Conservation (phyloP, 805 yeast species). For the Candida cerambycidarum region DNA sequence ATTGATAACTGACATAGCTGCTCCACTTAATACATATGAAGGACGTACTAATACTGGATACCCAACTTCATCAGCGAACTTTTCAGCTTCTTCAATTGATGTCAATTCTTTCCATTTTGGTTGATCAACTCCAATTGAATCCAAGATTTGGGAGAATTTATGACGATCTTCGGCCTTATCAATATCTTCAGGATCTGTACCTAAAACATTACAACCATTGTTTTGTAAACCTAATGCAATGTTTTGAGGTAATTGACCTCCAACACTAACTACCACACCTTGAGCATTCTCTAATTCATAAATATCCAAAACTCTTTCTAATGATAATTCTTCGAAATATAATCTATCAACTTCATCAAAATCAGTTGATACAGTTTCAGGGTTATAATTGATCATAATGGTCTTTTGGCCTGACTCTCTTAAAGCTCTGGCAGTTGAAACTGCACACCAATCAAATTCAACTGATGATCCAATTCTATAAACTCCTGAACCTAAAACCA, state of each 20-base stretch:
- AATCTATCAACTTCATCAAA: constrained; percentile 97
- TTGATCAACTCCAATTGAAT: constrained; percentile 90
- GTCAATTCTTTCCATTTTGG: constrained; percentile 97
- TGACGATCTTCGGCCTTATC: constrained; percentile 99
- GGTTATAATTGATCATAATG: constrained; percentile 95
- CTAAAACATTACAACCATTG: constrained; percentile 84
- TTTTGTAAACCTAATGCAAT: constrained; percentile 83
- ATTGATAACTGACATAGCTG: constrained; percentile 95
- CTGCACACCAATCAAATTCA: constrained; percentile 99
- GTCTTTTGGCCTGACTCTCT: constrained; percentile 86
- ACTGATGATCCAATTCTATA: constrained; percentile 98
- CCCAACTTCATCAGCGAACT: constrained; percentile 80
- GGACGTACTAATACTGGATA: constrained; percentile 98
- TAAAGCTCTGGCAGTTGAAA: constrained; percentile 90
- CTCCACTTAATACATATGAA: constrained; percentile 95
- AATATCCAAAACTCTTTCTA: constrained; percentile 96
- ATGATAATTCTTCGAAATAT: constrained; percentile 92
- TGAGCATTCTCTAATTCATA: constrained; percentile 87
- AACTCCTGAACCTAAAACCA: constrained; percentile 98
- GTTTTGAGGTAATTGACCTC: constrained; percentile 98
- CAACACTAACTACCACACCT: constrained; percentile 94
- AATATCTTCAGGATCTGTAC: constrained; percentile 92
- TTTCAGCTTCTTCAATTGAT: constrained; percentile 79
- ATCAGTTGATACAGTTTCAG: constrained; percentile 98
- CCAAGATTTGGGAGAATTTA: constrained; percentile 92